A percentile compares a stretch with the other conserved stretches of the same genome.
Conservation (phyloP, 768 basidiomycete genomes). For the Pleurotus tuber-regium region DNA sequence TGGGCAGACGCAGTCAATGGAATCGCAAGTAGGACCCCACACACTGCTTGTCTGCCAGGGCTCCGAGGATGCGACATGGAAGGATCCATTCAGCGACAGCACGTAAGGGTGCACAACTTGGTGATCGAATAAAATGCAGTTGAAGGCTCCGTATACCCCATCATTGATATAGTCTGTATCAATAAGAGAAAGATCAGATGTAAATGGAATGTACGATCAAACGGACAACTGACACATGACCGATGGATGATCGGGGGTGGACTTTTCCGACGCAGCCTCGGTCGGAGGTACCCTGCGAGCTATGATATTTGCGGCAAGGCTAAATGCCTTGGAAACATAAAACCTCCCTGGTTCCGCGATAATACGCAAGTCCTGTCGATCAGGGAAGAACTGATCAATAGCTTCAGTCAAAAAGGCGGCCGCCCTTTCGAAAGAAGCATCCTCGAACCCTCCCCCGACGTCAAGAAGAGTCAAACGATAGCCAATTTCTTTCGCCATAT, state of each 20-base stretch:
- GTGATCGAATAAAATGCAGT: conserved; percentile 97
- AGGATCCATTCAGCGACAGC: conserved; percentile 65
- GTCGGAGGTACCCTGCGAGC: conserved; percentile 67
- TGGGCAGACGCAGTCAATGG: conserved; percentile 87
- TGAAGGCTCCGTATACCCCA: conserved; percentile 96
- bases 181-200: conserved; percentile 16
- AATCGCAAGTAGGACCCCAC: conserved; percentile 99
- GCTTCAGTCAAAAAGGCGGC: conserved; percentile 68
- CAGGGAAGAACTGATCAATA: conserved; percentile 79
- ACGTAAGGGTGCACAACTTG: conserved; percentile 86
- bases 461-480: conserved; percentile 85
- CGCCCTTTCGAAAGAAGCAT: conserved; percentile 77
- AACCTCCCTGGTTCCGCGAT: conserved; percentile 97
- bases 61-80: conserved; percentile 44
- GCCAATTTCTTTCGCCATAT: conserved; percentile 80
- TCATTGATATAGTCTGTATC: conserved; percentile 95
- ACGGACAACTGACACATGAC: conserved; percentile 82
- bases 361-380: conserved; percentile 64
- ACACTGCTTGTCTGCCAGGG: conserved; percentile 60
- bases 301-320: conserved; percentile 90
- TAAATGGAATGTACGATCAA: conserved; percentile 29
- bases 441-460: conserved; percentile 96
- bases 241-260: conserved; percentile 34
- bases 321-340: conserved; percentile 91
- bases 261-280: conserved; percentile 22